Evolutionary conservation across 1,139 yeast species (phyloP).

Genomic region (Hanseniaspora sp.): DNA sequence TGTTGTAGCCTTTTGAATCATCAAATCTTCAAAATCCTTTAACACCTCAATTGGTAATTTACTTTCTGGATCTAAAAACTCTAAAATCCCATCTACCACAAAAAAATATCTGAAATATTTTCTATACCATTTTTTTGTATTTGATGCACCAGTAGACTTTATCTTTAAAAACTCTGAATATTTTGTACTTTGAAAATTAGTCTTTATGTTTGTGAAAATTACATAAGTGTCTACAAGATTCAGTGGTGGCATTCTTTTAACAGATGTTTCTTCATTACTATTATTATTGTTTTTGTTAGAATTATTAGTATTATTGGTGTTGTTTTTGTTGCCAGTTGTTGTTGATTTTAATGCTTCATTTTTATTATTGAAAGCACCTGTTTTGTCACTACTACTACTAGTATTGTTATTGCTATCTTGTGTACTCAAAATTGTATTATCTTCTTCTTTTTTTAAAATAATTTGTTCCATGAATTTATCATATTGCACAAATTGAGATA

Average conservation of each 20-base stretch:
- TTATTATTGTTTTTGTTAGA: not conserved
- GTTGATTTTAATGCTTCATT: not conserved
- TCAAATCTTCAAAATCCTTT: conserved; percentile 13
- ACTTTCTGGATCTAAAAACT: conserved; percentile 4
- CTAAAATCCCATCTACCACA: conserved; percentile 10
- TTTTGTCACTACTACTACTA: not conserved
- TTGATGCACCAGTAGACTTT: conserved; percentile 3
- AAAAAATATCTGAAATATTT: conserved; percentile 13
- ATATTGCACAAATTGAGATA: conserved; percentile 5
- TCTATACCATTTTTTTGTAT: conserved; percentile 14
- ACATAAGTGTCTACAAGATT: conserved; percentile 5
- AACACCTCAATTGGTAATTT: conserved; percentile 9
- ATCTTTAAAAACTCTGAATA: conserved; percentile 6
- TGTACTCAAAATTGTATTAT: not conserved
- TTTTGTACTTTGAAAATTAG: conserved; percentile 8
- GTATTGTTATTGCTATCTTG: not conserved
- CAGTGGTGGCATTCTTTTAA: conserved; percentile 13
- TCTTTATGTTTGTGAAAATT: conserved; percentile 1
- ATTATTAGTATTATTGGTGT: not conserved
- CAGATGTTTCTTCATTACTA: not conserved
- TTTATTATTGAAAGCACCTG: not conserved
- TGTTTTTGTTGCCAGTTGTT: not conserved
- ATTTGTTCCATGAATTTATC: conserved; percentile 5
- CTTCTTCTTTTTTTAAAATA: not conserved
- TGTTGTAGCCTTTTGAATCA: conserved; percentile 7